phyloP scores from a whole-genome alignment of 129 eudicot species.

The Pulicaria dysenterica region DNA sequence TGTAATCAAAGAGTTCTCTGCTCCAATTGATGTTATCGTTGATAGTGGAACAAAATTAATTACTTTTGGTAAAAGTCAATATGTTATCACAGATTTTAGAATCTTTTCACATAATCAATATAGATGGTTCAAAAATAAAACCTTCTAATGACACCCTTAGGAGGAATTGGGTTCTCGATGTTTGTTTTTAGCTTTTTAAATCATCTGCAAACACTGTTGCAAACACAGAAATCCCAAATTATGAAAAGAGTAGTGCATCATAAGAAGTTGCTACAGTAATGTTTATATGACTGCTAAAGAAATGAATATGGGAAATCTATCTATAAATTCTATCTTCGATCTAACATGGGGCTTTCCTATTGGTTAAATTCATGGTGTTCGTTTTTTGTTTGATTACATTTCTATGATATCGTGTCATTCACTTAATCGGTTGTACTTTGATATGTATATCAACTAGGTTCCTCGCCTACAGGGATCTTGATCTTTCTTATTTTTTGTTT shows the following conservation, averaged over 20 bases:
- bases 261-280: slow-evolving; percentile 74
- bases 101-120: slow-evolving; percentile 86
- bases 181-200: slow-evolving; percentile 54
- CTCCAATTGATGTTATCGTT: slow-evolving; percentile 61
- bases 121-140: slow-evolving; percentile 70
- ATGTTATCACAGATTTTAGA: slow-evolving; percentile 55
- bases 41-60: slow-evolving; percentile 53
- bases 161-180: slow-evolving; percentile 92
- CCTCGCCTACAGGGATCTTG: slow-evolving; percentile 64
- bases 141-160: slow-evolving; percentile 92
- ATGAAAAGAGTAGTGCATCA: slow-evolving; percentile 63
- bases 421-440: slow-evolving; percentile 60
- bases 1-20: slow-evolving; percentile 87
- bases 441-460: slow-evolving; percentile 62
- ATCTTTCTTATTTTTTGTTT: slow-evolving; percentile 56
- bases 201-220: slow-evolving; percentile 61
- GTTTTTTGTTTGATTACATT: slow-evolving; percentile 76
- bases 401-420: slow-evolving; percentile 76
- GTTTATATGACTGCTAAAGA: slow-evolving; percentile 90
- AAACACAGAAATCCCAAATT: slow-evolving; percentile 53
- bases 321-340: slow-evolving; percentile 51
- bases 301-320: slow-evolving; percentile 62
- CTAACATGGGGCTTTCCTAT: slow-evolving; percentile 88
- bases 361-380: slow-evolving; percentile 12
- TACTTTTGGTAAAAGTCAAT: slow-evolving; percentile 42